Evolutionary conservation across 139 green algal species (phyloP), one percentile per base, ranked within the genome.

Genomic region (Auxenochlorella pyrenoidosa): DNA sequence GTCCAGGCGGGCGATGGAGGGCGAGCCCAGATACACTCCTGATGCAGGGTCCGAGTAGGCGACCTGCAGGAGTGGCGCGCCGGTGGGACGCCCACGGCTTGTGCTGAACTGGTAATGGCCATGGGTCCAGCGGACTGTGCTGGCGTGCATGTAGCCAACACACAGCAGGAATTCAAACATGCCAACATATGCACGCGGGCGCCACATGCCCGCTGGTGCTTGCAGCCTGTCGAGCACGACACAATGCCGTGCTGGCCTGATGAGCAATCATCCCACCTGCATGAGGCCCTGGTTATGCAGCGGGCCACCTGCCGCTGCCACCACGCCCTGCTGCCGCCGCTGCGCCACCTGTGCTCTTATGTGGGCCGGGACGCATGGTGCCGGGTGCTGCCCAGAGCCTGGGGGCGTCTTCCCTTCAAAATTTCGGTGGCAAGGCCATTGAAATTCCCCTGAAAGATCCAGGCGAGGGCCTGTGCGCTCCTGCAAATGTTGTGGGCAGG

Each of bases 211-310:
- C 34, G 63, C 63, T 34, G 1, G 63, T 32, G 6, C 19, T 22
- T 36, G 22, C 6, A 15, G 63, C 8, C 32, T 34, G 63, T 22
- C 63, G 13, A 36, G 21, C 30, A 1, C 6, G 2, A 36, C 30
- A 22, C 32, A 73, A 5, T 36, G 22, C 21, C 34, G 16, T 5
- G 30, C 10, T 38, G 30, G 66, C 66, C 5, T 5, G 5, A 24
- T 24, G 18, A 22, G 18, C 12, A 24, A 24, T 13, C 12, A 22
- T 16, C 32, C 32, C 32, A 73, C 66, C 66, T 73, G 66, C 70
- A 44, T n/a, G 18, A 76, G 83, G 41, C 71, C 71, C 66, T 86
- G 82, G 32, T 86, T 86, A 68, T 44, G 30, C 32, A 86, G 68
- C 63, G 79, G 58, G 58, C 58, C 32, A 34, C n/a, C 30, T 30